phyloP scores from a whole-genome alignment of 2,329 filamentous ascomycete species.

The Coniochaeta hoffmannii region DNA sequence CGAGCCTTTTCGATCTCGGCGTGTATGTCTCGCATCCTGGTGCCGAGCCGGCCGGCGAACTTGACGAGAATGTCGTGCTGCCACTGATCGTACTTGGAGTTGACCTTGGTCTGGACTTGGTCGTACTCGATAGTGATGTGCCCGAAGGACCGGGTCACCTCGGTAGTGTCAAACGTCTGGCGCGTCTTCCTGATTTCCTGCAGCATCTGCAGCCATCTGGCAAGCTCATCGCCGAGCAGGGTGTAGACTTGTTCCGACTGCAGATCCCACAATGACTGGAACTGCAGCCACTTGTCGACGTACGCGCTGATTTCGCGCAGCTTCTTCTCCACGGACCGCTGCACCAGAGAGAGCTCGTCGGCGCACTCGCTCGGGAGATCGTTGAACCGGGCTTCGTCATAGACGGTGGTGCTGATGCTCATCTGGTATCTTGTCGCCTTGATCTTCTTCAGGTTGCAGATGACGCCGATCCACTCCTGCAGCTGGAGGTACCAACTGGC shows the following conservation, averaged over 20 bases:
- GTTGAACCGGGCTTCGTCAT: constrained; percentile 67
- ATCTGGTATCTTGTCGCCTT: constrained; percentile 95
- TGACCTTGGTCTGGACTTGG: constrained; percentile 97
- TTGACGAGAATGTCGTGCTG: constrained; percentile 94
- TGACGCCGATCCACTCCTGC: constrained; percentile 85
- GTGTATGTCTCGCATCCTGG: constrained; percentile 86
- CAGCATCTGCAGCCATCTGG: constrained; percentile 89
- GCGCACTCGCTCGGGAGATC: constrained; percentile 81
- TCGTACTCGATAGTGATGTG: constrained; percentile 96
- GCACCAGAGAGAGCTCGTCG: constrained; percentile 69
- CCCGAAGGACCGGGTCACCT: constrained; percentile 86
- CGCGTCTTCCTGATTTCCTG: constrained; percentile 95
- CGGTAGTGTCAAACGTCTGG: constrained; percentile 94
- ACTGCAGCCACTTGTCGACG: constrained; percentile 97
- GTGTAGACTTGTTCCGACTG: constrained; percentile 95
- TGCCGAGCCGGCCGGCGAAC: constrained; percentile 82
- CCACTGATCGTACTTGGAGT: constrained; percentile 99
- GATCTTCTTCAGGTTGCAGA: constrained; percentile 88
- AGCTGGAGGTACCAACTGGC: constrained; percentile 91
- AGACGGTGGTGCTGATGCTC: constrained; percentile 61
- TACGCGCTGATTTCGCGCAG: constrained; percentile 73
- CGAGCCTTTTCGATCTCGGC: constrained; percentile 86
- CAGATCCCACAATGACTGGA: constrained; percentile 96
- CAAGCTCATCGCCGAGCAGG: constrained; percentile 80
- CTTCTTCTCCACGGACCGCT: constrained; percentile 76